phyloP scores from a whole-genome alignment of 2,329 filamentous ascomycete genomes.

The Teratosphaeria nubilosa region DNA sequence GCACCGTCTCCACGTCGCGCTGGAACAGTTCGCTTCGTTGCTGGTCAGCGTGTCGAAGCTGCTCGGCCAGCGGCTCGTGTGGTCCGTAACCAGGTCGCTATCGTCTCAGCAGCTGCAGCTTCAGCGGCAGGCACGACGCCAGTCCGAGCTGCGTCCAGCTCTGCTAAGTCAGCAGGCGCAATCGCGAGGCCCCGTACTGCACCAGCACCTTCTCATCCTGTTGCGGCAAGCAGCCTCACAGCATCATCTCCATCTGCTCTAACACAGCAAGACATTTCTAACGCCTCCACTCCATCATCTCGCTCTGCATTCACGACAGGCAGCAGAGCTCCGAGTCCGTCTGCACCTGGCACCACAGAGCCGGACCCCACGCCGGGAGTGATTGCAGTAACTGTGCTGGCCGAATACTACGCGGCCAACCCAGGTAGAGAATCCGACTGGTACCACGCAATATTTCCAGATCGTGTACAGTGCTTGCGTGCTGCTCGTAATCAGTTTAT shows the following conservation, averaged over 20 bases:
- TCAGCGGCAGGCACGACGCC: neutral
- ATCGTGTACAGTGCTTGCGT: neutral
- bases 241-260: neutral
- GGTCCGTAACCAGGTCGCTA: neutral
- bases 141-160: neutral
- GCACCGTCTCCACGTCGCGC: constrained; percentile 3
- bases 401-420: constrained; percentile 4
- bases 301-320: neutral
- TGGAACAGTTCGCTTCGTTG: constrained; percentile 2
- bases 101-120: neutral
- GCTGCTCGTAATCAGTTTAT: neutral
- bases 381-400: neutral
- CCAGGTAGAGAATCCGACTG: constrained; percentile 3
- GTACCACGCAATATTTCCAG: constrained; percentile 2
- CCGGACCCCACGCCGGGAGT: neutral
- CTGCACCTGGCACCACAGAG: neutral
- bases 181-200: neutral
- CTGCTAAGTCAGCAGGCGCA: neutral
- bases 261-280: neutral
- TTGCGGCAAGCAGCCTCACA: neutral
- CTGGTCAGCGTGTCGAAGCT: neutral
- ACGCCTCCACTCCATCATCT: neutral
- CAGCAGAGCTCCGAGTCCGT: neutral
- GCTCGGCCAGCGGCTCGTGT: neutral
- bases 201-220: neutral